Evolutionary conservation across 1,284 basidiomycete species (phyloP).

Genomic region (Athelia psychrophila): DNA sequence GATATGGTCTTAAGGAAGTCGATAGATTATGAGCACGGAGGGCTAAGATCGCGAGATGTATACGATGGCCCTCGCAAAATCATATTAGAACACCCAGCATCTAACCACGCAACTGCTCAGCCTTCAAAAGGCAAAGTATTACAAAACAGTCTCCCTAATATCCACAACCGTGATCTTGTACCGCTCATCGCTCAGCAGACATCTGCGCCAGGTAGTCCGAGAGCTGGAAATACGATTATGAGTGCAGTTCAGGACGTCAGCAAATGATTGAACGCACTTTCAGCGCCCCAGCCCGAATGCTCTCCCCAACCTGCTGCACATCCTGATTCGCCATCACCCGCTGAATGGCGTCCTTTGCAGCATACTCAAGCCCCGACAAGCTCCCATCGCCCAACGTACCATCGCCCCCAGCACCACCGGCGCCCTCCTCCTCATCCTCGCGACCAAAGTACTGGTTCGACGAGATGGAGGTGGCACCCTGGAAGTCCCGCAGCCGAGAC

Average conservation of each 20-base stretch:
- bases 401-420: conserved; percentile 43
- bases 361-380: conserved; percentile 71
- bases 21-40: not conserved
- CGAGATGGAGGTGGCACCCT: conserved; percentile 92
- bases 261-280: conserved; percentile 55
- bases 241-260: conserved; percentile 1
- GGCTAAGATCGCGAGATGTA: too few relatives aligned
- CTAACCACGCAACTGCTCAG: too few relatives aligned
- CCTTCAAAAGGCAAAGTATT: too few relatives aligned
- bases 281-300: conserved; percentile 77
- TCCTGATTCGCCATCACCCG: conserved; percentile 87
- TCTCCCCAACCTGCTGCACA: conserved; percentile 86
- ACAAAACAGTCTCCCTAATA: not conserved
- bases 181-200: conserved; percentile 48
- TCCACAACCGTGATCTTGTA: too few relatives aligned
- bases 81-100: too few relatives aligned
- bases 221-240: conserved; percentile 39
- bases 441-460: conserved; percentile 95
- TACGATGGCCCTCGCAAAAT: too few relatives aligned
- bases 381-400: conserved; percentile 65
- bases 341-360: conserved; percentile 78
- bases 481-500: conserved; percentile 80
- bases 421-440: conserved; percentile 75
- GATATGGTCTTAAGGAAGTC: not conserved
- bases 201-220: conserved; percentile 79